Evolutionary conservation across 805 yeast genomes (phyloP), one percentile per base, ranked within the genome.

Genomic region (Yamadazyma nakazawae): DNA sequence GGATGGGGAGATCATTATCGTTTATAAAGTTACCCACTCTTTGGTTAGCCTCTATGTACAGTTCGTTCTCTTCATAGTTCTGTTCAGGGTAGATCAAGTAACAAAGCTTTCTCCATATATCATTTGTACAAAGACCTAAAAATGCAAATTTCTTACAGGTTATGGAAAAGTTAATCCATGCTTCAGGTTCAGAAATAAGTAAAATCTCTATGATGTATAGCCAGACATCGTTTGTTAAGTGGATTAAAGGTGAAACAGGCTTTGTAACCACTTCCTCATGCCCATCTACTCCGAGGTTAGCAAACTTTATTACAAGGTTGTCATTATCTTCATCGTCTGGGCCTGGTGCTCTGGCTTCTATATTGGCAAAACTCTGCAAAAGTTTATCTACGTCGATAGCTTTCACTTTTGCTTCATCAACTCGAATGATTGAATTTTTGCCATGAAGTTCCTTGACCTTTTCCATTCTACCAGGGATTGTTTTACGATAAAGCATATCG

Each of bases 401-500:
- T 40, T 65, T 64, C 12, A 78, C 62, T 9, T 48, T 47, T 10
- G 55, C 55, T 34, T 70, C 74, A 51, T 76, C 78, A 41, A 66
- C 56, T 48, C 60, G 56, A 9, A 50, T 50, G 5, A 57, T 48
- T 3, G 60, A 53, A 51, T 69, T 67, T 44, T 62, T 62, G 31
- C 72, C 64, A 38, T 62, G 41, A 44, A 58, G 56, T 34, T 50
- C 54, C 31, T 53, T 54, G 28, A 56, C 48, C 41, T 64, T 60
- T 9, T 64, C 47, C 5, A 68, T 60, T 51, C 70, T 64, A 40
- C 68, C 73, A 2, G 77, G 78, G 6, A 76, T 72, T 41, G 74
- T 73, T 51, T 78, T 74, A 42, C 96, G 72, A 61, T 88, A 88
- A 18, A 79, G 63, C 40, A 76, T 66, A 59, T 90, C 96, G 5